Conservation (phyloP, 2,329 filamentous ascomycete genomes). For the Cladosporium sphaerospermum region DNA sequence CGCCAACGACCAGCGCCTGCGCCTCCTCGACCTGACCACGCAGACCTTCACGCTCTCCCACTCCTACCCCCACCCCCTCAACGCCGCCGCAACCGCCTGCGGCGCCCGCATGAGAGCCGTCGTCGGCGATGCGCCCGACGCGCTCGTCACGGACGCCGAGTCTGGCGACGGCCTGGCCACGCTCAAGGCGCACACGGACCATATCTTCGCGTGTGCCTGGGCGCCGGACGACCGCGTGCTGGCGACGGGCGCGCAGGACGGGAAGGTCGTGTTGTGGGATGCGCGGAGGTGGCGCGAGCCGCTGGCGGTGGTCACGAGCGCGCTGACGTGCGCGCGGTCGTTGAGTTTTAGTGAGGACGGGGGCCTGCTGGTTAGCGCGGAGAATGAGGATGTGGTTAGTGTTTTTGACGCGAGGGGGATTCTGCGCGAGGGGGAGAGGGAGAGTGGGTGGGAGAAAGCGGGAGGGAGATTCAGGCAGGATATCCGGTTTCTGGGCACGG, state of each 20-base stretch:
- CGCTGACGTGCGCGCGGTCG: conserved; percentile 63
- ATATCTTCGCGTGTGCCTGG: conserved; percentile 73
- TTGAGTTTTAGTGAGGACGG: conserved; percentile 67
- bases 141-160: conserved; percentile 64
- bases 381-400: conserved; percentile 68
- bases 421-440: conserved; percentile 29
- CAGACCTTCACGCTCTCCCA: conserved; percentile 53
- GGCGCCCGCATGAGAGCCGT: conserved; percentile 65
- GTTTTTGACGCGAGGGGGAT: conserved; percentile 64
- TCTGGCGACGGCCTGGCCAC: conserved; percentile 52
- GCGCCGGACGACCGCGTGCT: conserved; percentile 69
- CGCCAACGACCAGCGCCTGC: conserved; percentile 52
- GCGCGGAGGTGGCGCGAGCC: conserved; percentile 60
- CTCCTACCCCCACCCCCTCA: conserved; percentile 57
- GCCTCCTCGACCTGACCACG: conserved; percentile 49
- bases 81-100: conserved; percentile 67
- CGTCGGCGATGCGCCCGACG: conserved; percentile 62
- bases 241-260: conserved; percentile 73
- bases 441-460: not conserved
- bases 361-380: conserved; percentile 64
- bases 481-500: conserved; percentile 68
- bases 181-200: conserved; percentile 55
- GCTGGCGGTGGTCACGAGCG: conserved; percentile 51
- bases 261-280: conserved; percentile 68
- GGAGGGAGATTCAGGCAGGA: conserved; percentile 48